A percentile compares a stretch with the other conserved stretches of the same genome.
Conservation (phyloP, 108 stramenopile species). For the Cyclotella baltica region DNA sequence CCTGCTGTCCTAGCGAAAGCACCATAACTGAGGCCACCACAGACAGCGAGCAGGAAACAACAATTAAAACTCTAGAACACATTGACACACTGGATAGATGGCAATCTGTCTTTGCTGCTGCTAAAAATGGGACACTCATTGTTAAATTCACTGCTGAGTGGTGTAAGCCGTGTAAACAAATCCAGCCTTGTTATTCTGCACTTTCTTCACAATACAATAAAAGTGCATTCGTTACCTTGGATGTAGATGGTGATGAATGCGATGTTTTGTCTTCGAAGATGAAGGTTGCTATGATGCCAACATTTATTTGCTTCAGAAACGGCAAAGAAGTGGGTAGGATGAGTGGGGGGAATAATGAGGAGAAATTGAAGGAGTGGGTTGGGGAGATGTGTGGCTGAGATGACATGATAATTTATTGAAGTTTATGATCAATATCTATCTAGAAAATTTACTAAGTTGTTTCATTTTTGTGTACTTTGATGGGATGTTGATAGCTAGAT, state of each 20-base stretch:
- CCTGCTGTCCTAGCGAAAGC: not conserved
- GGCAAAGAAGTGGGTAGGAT: slow-evolving; percentile 45
- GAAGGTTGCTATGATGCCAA: slow-evolving; percentile 86
- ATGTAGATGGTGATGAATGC: slow-evolving; percentile 86
- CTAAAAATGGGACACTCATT: slow-evolving; percentile 34
- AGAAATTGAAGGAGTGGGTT: slow-evolving; percentile 37
- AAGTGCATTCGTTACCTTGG: slow-evolving; percentile 40
- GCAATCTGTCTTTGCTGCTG: not conserved
- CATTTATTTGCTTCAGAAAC: slow-evolving; percentile 70
- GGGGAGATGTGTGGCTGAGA: slow-evolving; percentile 25
- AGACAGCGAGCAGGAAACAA: not conserved
- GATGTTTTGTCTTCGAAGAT: slow-evolving; percentile 69
- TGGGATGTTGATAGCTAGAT: no score
- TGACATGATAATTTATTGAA: no score
- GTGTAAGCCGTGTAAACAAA: slow-evolving; percentile 87
- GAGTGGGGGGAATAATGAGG: slow-evolving; percentile 43
- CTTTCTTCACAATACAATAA: slow-evolving; percentile 48
- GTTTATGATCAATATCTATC: no score
- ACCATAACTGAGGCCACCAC: slow-evolving; percentile 6
- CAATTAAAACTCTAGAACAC: slow-evolving; percentile 14
- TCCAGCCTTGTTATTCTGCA: slow-evolving; percentile 69
- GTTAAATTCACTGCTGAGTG: slow-evolving; percentile 89
- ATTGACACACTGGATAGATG: slow-evolving; percentile 21
- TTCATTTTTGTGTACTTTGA: no score
- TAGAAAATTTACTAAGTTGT: no score